A percentile compares a stretch with the other conserved stretches of the same genome.
These are phyloP conservation scores for Phyllosticta ampelicida DNA, from an alignment of 2,329 filamentous ascomycete species.

Conservation along the genomic window DNA sequence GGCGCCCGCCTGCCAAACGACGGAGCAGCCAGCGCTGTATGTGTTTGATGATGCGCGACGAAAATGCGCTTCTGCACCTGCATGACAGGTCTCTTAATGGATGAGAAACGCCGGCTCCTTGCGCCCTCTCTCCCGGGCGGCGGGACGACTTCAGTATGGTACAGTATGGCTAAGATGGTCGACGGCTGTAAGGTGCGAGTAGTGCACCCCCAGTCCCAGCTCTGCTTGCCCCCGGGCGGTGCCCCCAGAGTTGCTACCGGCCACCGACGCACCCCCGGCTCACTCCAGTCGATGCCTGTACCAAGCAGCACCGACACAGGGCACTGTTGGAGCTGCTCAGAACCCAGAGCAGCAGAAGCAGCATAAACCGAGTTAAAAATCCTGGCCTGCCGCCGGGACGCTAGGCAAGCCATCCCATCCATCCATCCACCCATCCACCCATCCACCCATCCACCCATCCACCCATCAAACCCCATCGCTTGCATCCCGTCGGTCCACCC, in stretches of 20 bases:
- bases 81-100: conserved; percentile 4
- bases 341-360: neutral
- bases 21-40: neutral
- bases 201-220: neutral
- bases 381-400: conserved; percentile 9
- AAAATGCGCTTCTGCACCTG: conserved; percentile 11
- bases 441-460: conserved; percentile 15
- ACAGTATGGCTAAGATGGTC: neutral
- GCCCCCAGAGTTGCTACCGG: neutral
- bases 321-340: neutral
- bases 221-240: neutral
- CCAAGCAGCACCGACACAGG: neutral
- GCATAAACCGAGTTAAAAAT: conserved; percentile 7
- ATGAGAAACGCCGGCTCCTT: conserved; percentile 5
- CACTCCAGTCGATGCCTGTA: neutral
- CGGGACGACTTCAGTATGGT: neutral
- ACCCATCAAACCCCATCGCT: too few species aligned
- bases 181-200: neutral
- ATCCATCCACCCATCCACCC: neutral
- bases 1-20: neutral
- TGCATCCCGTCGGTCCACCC: conserved; percentile 25
- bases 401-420: conserved; percentile 7
- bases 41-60: conserved; percentile 11
- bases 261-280: neutral
- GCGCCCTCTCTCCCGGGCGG: conserved; percentile 1